phyloP scores from a whole-genome alignment of 371 early-diverging fungal species.

The Mucor sp. region DNA sequence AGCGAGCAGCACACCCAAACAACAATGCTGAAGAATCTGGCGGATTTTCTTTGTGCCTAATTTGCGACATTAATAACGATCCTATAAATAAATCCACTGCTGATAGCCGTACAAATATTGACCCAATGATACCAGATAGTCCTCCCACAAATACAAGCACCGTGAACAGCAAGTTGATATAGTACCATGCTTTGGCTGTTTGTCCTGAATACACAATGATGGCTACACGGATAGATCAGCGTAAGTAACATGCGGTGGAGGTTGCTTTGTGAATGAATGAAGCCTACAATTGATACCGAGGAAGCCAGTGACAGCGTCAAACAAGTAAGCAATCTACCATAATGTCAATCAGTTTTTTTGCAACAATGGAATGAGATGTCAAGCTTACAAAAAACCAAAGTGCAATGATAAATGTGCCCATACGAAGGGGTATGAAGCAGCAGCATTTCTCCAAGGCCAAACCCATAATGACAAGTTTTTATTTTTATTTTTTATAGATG shows the following conservation, averaged over 20 bases:
- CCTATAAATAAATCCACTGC: neutral
- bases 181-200: conserved; percentile 46
- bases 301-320: conserved; percentile 50
- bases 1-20: conserved; percentile 45
- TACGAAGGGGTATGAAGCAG: conserved; percentile 34
- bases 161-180: conserved; percentile 44
- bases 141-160: conserved; percentile 45
- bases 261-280: neutral
- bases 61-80: neutral
- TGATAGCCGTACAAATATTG: conserved; percentile 36
- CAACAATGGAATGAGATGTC: neutral
- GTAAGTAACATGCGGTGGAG: neutral
- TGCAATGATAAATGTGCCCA: conserved; percentile 36
- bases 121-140: conserved; percentile 46
- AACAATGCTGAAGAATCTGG: conserved; percentile 44
- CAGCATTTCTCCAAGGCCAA: conserved; percentile 35
- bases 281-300: conserved; percentile 46
- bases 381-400: conserved; percentile 35
- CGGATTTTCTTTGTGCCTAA: conserved; percentile 48
- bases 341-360: neutral
- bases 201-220: conserved; percentile 50
- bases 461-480: conserved; percentile 16
- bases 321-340: conserved; percentile 38
- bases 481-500: neutral
- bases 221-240: conserved; percentile 22